Conservation (phyloP, 2,329 filamentous ascomycete species). For the Alternaria viburni region DNA sequence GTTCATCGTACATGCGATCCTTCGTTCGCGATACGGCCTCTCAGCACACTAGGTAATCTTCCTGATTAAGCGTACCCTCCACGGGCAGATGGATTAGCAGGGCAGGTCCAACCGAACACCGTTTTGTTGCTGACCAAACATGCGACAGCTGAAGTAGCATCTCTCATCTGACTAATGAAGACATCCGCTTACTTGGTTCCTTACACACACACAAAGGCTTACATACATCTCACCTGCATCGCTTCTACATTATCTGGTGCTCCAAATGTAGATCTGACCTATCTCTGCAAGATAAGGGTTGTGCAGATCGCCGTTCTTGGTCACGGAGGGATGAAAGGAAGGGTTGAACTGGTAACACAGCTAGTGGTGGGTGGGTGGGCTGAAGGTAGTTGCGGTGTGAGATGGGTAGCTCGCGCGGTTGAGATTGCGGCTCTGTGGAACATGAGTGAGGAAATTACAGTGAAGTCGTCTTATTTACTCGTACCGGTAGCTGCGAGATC, state of each 20-base stretch:
- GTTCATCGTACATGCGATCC: background rate
- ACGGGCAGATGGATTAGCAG: background rate
- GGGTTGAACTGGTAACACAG: background rate
- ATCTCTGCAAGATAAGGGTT: background rate
- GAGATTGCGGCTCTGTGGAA: background rate
- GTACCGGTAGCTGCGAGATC: background rate
- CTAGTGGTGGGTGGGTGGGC: background rate
- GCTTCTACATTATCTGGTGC: background rate
- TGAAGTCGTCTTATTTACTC: background rate
- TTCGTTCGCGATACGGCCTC: background rate
- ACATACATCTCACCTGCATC: background rate
- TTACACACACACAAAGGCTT: background rate
- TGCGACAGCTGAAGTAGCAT: background rate
- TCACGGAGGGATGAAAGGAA: background rate
- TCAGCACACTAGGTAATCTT: background rate
- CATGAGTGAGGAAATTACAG: background rate
- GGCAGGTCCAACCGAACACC: background rate
- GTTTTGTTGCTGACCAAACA: background rate
- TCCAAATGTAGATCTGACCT: background rate
- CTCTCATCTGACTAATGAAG: background rate
- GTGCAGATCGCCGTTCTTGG: background rate
- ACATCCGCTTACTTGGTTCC: background rate
- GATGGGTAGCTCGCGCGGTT: background rate
- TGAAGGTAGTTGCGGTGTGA: background rate
- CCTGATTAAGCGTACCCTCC: background rate